These are phyloP conservation scores for Quercus ilex DNA, from an alignment of 306 rosid genomes.

Conservation along the genomic window DNA sequence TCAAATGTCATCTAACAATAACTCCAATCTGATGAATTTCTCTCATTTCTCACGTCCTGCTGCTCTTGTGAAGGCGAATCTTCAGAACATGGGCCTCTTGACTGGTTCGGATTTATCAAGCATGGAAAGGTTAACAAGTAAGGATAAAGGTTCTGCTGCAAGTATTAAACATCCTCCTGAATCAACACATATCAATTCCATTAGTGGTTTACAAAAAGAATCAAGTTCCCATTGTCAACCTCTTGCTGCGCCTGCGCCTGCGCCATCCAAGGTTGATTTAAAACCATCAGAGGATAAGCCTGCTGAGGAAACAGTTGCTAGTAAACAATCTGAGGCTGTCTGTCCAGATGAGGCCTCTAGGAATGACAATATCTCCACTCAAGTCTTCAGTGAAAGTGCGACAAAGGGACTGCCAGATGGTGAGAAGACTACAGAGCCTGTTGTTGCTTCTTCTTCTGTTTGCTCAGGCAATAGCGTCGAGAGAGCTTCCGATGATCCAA, in stretches of 20 bases:
- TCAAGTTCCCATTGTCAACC: slow-evolving; percentile 32
- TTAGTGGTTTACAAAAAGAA: slow-evolving; percentile 37
- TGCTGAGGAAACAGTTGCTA: slow-evolving; percentile 42
- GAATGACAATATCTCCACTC: slow-evolving; percentile 40
- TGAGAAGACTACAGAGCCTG: slow-evolving; percentile 46
- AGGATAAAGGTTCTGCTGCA: slow-evolving; percentile 36
- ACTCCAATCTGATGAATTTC: slow-evolving; percentile 58
- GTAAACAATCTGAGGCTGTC: slow-evolving; percentile 41
- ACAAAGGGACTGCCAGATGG: slow-evolving; percentile 31
- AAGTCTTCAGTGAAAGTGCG: slow-evolving; percentile 40
- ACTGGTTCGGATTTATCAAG: slow-evolving; percentile 36
- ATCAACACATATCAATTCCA: slow-evolving; percentile 33
- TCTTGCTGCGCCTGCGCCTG: slow-evolving; percentile 29
- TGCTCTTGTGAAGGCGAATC: slow-evolving; percentile 52
- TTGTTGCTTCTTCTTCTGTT: slow-evolving; percentile 63
- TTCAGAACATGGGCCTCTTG: slow-evolving; percentile 41
- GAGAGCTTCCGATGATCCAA: slow-evolving; percentile 43
- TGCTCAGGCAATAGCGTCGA: slow-evolving; percentile 71
- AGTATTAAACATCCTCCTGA: slow-evolving; percentile 39
- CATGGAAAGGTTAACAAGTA: slow-evolving; percentile 31
- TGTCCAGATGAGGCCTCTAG: slow-evolving; percentile 44
- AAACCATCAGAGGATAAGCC: slow-evolving; percentile 40
- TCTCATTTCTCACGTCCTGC: slow-evolving; percentile 76
- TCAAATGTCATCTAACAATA: slow-evolving; percentile 37
- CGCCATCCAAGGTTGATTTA: slow-evolving; percentile 39